phyloP scores from a whole-genome alignment of 1,284 basidiomycete genomes.

The Trichosporon sp. region DNA sequence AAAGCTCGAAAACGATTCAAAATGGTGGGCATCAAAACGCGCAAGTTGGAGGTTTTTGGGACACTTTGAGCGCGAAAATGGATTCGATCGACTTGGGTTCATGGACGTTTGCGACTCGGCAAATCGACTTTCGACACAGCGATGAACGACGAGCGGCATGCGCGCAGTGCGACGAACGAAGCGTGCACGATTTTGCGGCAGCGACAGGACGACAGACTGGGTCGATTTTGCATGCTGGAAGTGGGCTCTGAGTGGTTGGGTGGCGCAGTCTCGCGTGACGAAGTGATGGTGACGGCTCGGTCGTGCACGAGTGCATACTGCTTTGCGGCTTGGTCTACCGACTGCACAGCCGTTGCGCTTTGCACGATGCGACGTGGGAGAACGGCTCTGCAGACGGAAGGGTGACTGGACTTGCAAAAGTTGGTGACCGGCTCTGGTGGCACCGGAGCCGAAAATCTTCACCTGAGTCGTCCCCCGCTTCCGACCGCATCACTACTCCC shows the following conservation, averaged over 20 bases:
- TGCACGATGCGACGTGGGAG: not conserved
- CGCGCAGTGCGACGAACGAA: not conserved
- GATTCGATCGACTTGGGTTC: not conserved
- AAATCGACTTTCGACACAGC: not conserved
- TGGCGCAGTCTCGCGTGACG: too few species aligned
- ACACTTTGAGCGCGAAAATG: not conserved
- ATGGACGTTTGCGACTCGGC: not conserved
- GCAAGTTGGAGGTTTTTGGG: not conserved
- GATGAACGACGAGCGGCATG: not conserved
- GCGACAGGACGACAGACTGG: not conserved
- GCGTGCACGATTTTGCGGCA: not conserved
- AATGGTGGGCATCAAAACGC: not conserved
- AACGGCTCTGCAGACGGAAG: not conserved
- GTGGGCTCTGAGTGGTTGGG: too few species aligned
- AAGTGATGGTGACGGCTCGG: not conserved
- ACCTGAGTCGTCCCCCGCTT: not conserved
- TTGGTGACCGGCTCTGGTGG: not conserved
- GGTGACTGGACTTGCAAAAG: not conserved
- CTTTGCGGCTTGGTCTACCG: not conserved
- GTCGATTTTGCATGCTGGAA: not conserved
- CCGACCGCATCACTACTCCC: not conserved
- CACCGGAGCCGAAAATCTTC: constrained; percentile 9
- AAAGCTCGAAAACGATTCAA: constrained; percentile 3
- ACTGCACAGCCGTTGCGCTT: not conserved
- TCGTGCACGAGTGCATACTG: not conserved